phyloP scores from a whole-genome alignment of 495 filamentous ascomycete genomes.

The Lasiosphaeria ovina region DNA sequence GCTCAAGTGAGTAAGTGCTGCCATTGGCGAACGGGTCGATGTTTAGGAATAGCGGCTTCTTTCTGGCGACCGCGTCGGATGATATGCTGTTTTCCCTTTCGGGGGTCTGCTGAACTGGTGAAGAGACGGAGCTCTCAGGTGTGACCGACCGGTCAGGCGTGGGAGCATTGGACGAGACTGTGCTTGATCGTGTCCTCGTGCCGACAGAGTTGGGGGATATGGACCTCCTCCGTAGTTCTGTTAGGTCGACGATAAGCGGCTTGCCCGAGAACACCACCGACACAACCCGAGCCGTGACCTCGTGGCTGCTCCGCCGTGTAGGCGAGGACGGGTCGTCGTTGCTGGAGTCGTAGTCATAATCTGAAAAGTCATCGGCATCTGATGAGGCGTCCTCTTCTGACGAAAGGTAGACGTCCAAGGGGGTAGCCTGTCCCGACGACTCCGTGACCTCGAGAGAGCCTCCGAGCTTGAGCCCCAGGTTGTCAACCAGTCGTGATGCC shows the following conservation, averaged over 20 bases:
- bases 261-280: constrained; percentile 49
- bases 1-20: constrained; percentile 36
- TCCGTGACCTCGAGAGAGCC: constrained; percentile 31
- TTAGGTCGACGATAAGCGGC: constrained; percentile 47
- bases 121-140: constrained; percentile 33
- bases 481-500: constrained; percentile 40
- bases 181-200: constrained; percentile 28
- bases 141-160: constrained; percentile 27
- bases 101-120: constrained; percentile 18
- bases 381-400: constrained; percentile 53
- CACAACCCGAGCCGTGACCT: constrained; percentile 48
- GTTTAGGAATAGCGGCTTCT: constrained; percentile 42
- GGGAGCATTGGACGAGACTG: constrained; percentile 15
- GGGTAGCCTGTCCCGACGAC: constrained; percentile 28
- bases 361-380: constrained; percentile 50
- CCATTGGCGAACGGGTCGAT: constrained; percentile 47
- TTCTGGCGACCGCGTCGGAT: constrained; percentile 34
- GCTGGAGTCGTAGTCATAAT: constrained; percentile 47
- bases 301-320: constrained; percentile 38
- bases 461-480: constrained; percentile 37
- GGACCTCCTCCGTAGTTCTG: constrained; percentile 35
- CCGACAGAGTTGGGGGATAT: constrained; percentile 33
- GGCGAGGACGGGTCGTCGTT: constrained; percentile 37
- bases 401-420: constrained; percentile 49
- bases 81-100: constrained; percentile 35